Evolutionary conservation across 2,329 filamentous ascomycete genomes (phyloP).

Genomic region (Microcyclospora tardicrescens): DNA sequence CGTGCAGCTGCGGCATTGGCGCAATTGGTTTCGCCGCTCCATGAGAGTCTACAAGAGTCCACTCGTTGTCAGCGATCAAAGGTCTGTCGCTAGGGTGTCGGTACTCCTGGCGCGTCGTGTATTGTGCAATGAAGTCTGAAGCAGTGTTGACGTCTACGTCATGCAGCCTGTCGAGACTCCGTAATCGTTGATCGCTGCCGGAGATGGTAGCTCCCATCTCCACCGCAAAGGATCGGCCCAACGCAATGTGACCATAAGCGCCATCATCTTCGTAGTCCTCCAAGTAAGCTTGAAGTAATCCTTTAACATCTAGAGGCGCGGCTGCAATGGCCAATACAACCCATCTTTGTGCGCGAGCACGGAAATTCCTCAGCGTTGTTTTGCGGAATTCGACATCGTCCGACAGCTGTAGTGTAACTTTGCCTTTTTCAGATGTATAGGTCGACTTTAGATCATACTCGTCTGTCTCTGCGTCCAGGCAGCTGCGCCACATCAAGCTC

Average conservation of each 20-base stretch:
- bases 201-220: constrained; percentile 86
- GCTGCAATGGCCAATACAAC: constrained; percentile 67
- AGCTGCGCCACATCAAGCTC: constrained; percentile 89
- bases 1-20: constrained; percentile 21
- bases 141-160: constrained; percentile 73
- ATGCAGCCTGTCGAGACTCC: constrained; percentile 63
- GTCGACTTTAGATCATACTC: constrained; percentile 77
- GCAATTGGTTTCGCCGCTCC: constrained; percentile 5
- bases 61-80: constrained; percentile 13
- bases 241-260: constrained; percentile 77
- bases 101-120: constrained; percentile 93
- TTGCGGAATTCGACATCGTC: constrained; percentile 80
- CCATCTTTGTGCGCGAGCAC: constrained; percentile 68
- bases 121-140: constrained; percentile 93
- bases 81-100: constrained; percentile 59
- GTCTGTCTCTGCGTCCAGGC: constrained; percentile 85
- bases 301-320: constrained; percentile 87
- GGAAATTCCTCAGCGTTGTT: constrained; percentile 63
- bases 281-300: constrained; percentile 86
- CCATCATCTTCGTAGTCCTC: constrained; percentile 90
- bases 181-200: constrained; percentile 69
- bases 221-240: constrained; percentile 85
- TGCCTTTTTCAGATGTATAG: constrained; percentile 63
- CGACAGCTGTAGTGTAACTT: constrained; percentile 78
- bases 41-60: constrained; percentile 19